Conservation (phyloP, 1,284 basidiomycete species). For the Tylopilus sp. region DNA sequence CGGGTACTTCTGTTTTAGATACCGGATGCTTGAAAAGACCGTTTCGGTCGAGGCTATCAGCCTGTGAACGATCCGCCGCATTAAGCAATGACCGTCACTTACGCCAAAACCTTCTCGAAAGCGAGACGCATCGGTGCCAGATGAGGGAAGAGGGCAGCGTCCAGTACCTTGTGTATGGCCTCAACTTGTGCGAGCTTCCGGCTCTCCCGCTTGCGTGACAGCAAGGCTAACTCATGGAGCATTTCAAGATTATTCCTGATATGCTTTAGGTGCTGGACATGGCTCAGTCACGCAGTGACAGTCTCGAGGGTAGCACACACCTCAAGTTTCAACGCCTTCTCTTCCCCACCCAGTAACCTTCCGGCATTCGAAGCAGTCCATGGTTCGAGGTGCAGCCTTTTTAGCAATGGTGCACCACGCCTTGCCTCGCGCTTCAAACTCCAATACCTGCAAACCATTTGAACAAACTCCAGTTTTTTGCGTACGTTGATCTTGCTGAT, state of each 20-base stretch:
- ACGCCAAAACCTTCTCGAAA: slow-evolving; percentile 71
- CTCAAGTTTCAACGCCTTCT: slow-evolving; percentile 81
- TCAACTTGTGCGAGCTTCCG: slow-evolving; percentile 76
- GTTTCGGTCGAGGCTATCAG: slow-evolving; percentile 63
- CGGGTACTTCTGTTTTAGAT: slow-evolving; percentile 75
- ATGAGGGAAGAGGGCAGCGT: slow-evolving; percentile 63
- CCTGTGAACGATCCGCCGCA: slow-evolving; percentile 1
- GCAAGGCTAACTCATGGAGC: slow-evolving; percentile 67
- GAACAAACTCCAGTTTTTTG: slow-evolving; percentile 76
- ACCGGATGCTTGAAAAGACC: slow-evolving; percentile 81
- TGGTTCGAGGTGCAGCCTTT: slow-evolving; percentile 92
- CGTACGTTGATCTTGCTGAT: slow-evolving; percentile 67
- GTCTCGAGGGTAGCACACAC: slow-evolving; percentile 36
- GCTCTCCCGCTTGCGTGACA: slow-evolving; percentile 77
- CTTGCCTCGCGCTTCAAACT: slow-evolving; percentile 92
- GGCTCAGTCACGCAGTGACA: slow-evolving; percentile 12
- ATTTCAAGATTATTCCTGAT: slow-evolving; percentile 75
- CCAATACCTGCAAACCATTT: slow-evolving; percentile 88
- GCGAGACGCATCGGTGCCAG: slow-evolving; percentile 56
- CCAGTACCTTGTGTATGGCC: slow-evolving; percentile 65
- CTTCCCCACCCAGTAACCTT: slow-evolving; percentile 72
- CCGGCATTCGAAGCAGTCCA: slow-evolving; percentile 80
- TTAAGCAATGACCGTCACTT: slow-evolving; percentile 26
- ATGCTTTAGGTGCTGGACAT: slow-evolving; percentile 58
- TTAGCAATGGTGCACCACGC: slow-evolving; percentile 89